phyloP scores from a whole-genome alignment of 495 filamentous ascomycete species.

The Aspergillus olivimuriae region DNA sequence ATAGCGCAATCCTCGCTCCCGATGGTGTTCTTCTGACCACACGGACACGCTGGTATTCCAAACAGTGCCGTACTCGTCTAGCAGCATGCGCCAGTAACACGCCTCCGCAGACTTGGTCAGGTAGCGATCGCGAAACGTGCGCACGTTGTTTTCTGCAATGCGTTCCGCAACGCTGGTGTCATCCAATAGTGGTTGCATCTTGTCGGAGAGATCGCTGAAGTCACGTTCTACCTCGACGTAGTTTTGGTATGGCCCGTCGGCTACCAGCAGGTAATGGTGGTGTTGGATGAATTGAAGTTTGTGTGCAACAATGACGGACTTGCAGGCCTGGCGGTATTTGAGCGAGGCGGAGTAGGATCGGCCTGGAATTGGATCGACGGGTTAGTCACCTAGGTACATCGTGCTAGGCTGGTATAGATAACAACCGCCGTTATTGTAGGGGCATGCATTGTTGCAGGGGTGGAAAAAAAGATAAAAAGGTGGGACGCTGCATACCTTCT shows the following conservation, averaged over 20 bases:
- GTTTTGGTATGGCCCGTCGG: slow-evolving; percentile 51
- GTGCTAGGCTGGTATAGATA: too few relatives aligned
- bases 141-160: slow-evolving; percentile 50
- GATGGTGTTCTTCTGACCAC: slow-evolving; percentile 12
- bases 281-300: slow-evolving; percentile 42
- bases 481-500: slow-evolving; percentile 35
- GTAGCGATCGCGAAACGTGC: slow-evolving; percentile 51
- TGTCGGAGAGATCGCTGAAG: slow-evolving; percentile 49
- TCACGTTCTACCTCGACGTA: slow-evolving; percentile 54
- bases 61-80: slow-evolving; percentile 41
- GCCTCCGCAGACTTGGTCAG: slow-evolving; percentile 52
- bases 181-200: slow-evolving; percentile 40
- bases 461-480: slow-evolving; percentile 2
- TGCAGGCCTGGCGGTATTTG: slow-evolving; percentile 56
- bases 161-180: slow-evolving; percentile 39
- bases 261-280: slow-evolving; percentile 34
- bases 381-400: background rate
- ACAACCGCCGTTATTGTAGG: too few relatives aligned
- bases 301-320: slow-evolving; percentile 50
- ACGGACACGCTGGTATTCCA: slow-evolving; percentile 28
- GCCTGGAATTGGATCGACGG: slow-evolving; percentile 18
- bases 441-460: too few relatives aligned
- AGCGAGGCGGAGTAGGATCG: slow-evolving; percentile 48
- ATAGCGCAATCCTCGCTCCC: slow-evolving; percentile 31
- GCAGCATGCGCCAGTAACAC: slow-evolving; percentile 52